Evolutionary conservation across 164 flowering plant genomes (phyloP).

Genomic region (Aristolochia californica): DNA sequence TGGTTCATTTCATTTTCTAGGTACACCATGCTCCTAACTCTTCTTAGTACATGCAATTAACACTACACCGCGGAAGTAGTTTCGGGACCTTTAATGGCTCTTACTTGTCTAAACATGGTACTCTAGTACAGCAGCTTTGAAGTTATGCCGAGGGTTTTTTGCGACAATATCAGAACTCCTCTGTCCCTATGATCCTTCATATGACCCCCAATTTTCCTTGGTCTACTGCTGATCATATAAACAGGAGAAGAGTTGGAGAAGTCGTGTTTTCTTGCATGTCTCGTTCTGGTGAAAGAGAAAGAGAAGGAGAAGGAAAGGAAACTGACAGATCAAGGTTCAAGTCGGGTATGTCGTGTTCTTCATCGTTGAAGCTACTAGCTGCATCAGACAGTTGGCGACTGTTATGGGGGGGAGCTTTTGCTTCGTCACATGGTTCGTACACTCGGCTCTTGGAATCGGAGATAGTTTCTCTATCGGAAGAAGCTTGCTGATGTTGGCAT

Average conservation of each 20-base stretch:
- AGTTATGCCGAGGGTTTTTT: no score
- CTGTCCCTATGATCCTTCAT: background rate
- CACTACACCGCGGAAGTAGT: no score
- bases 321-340: slow-evolving; percentile 42
- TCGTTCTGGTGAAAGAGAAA: background rate
- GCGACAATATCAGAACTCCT: no score
- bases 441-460: slow-evolving; percentile 12
- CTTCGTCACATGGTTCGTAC: background rate
- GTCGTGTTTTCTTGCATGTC: background rate
- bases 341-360: slow-evolving; percentile 22
- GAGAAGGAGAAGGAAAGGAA: slow-evolving; percentile 7
- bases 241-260: slow-evolving; percentile 14
- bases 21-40: no score
- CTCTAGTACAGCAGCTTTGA: no score
- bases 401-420: slow-evolving; percentile 1
- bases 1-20: no score
- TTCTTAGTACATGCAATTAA: no score
- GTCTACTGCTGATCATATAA: background rate
- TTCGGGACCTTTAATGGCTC: no score
- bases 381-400: slow-evolving; percentile 23
- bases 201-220: no score
- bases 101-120: no score
- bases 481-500: background rate
- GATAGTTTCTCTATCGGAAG: slow-evolving; percentile 3
- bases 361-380: slow-evolving; percentile 19